Percentiles rank a stretch among this genome's conserved stretches.
Conservation (phyloP, 2,329 filamentous ascomycete genomes). For the Aspergillus sojae region DNA sequence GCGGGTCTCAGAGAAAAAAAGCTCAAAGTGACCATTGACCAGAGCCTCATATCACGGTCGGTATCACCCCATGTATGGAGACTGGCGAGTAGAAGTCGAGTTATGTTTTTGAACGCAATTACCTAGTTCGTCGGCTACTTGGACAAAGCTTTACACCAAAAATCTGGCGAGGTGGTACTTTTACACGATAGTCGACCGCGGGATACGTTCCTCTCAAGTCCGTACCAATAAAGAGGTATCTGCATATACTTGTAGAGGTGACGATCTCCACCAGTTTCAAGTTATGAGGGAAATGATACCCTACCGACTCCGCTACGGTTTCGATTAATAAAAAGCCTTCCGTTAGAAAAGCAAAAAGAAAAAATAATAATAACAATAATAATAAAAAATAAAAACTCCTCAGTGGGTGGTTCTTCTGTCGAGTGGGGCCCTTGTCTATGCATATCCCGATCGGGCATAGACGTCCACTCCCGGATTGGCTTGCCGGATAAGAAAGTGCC, state of each 20-base stretch:
- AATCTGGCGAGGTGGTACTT: neutral
- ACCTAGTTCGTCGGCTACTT: neutral
- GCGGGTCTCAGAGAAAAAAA: neutral
- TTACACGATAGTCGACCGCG: neutral
- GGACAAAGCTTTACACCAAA: neutral
- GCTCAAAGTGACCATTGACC: neutral
- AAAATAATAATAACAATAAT: neutral
- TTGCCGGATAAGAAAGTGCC: constrained; percentile 1
- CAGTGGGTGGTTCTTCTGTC: neutral
- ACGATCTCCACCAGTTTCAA: constrained; percentile 2
- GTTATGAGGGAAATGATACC: neutral
- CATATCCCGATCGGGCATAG: neutral
- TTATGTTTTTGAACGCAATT: neutral
- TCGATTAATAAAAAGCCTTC: neutral
- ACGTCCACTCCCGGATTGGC: neutral
- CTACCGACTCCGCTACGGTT: neutral
- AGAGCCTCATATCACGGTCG: neutral
- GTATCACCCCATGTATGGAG: constrained; percentile 1
- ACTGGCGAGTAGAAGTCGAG: neutral
- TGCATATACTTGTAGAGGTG: neutral
- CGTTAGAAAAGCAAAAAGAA: neutral
- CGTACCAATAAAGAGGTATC: neutral
- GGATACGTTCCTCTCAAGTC: neutral
- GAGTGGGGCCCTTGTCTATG: neutral
- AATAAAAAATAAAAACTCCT: neutral